Base-by-base conservation (phyloP, 78 protist species). In the Monocercomonoides exilis region DNA sequence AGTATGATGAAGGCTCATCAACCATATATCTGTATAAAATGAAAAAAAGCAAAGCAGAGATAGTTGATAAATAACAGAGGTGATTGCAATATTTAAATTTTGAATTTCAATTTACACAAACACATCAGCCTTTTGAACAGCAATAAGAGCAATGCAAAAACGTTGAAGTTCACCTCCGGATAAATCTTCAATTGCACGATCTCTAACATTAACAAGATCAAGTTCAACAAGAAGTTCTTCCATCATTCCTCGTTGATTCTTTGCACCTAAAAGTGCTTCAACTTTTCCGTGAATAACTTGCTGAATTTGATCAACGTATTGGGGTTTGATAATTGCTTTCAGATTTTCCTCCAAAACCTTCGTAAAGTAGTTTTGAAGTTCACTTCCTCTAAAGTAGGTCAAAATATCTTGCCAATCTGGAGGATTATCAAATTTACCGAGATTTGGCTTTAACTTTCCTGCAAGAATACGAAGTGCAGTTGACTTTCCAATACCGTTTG, bases 91-190 rank as follows among this genome's bases (percentile, higher is more conserved):
- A 43, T 80, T n/a, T n/a, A n/a, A n/a, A n/a, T n/a, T n/a, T n/a
- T n/a, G n/a, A n/a, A 44, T 5, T 38, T 4, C 11, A 34, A 36
- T 4, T 2, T 41, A 44, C 0, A 38, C 1, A 1, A 85, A n/a
- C 46, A 92, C 89, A 38, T 87, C 85, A 11, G 88, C 92, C 41
- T 84, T 3, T 63, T 84, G 94, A 32, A 92, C 85, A 79, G 87
- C 80, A 43, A 86, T 92, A 5, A 94, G 90, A 35, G 92, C 96
- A 54, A 97, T 96, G 44, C 99, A 97, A 80, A 98, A 98, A 36
- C 99, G 93, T 94, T 98, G 99, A 45, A 98, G 95, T 91, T 98
- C 99, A 44, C 99, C 99, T 45, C 99, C 99, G 1, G 99, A 96
- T 4, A 98, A 91, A 3, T 89, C 90, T 43, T 77, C 86, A n/a